Conservation (phyloP, 2,329 filamentous ascomycete species). For the Pezizomycotina sp. region DNA sequence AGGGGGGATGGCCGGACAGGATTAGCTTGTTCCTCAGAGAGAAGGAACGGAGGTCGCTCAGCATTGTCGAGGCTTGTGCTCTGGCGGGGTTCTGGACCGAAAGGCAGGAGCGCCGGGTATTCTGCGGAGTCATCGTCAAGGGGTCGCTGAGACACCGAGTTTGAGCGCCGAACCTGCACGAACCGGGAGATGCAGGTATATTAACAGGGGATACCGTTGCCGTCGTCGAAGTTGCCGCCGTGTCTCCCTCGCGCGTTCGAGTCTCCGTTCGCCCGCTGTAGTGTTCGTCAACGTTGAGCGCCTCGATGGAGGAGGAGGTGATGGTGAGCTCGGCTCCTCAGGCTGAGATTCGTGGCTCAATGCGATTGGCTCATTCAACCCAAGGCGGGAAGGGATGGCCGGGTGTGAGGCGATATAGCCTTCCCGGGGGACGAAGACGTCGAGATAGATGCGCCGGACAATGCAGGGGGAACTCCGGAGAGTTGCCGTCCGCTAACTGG, state of each 20-base stretch:
- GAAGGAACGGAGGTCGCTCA: constrained; percentile 19
- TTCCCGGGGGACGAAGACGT: constrained; percentile 80
- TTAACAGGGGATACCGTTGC: constrained; percentile 25
- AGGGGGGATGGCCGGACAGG: constrained; percentile 15
- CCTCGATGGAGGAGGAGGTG: constrained; percentile 8
- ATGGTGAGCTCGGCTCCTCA: constrained; percentile 10
- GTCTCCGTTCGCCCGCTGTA: constrained; percentile 6
- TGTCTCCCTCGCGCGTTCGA: constrained; percentile 2
- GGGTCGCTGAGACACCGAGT: constrained; percentile 22
- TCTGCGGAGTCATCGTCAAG: constrained; percentile 10
- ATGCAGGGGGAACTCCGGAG: constrained; percentile 44
- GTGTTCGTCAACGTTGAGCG: constrained; percentile 8
- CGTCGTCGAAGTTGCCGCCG: constrained; percentile 11
- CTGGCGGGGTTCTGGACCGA: constrained; percentile 16
- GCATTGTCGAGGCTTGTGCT: constrained; percentile 20
- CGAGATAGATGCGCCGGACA: constrained; percentile 54
- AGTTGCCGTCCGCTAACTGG: constrained; percentile 44
- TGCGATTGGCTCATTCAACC: constrained; percentile 17
- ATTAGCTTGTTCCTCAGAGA: constrained; percentile 21
- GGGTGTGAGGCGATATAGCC: constrained; percentile 84
- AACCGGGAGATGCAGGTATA: constrained; percentile 24
- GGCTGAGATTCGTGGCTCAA: constrained; percentile 10
- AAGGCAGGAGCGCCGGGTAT: constrained; percentile 10
- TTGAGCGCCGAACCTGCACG: constrained; percentile 21
- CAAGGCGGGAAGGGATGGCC: constrained; percentile 74